A percentile compares a stretch with the other conserved stretches of the same genome.
phyloP scores from a whole-genome alignment of 1,139 yeast genomes.

The Sugiyamaella japonica region DNA sequence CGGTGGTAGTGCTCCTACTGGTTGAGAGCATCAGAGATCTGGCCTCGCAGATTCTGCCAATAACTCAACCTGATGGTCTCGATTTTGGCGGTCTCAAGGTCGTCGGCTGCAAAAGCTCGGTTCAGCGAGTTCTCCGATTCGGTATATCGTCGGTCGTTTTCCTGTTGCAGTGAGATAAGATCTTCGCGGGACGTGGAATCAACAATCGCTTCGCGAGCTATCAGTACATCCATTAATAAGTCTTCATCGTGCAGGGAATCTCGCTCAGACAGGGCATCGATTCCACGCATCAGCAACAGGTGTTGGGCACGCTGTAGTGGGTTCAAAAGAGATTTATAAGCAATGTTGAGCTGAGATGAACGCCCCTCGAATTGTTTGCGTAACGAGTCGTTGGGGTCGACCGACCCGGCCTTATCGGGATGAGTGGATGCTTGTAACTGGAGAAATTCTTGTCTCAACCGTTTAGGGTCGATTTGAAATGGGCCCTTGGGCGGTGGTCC shows the following conservation, averaged over 20 bases:
- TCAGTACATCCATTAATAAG: conserved; percentile 70
- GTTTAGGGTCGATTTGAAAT: conserved; percentile 56
- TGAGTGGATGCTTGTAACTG: conserved; percentile 70
- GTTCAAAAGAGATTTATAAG: conserved; percentile 65
- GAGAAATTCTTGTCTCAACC: conserved; percentile 72
- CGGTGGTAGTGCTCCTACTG: background rate
- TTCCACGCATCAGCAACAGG: conserved; percentile 46
- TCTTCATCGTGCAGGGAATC: conserved; percentile 52
- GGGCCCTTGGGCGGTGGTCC: conserved; percentile 67
- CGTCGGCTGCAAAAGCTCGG: conserved; percentile 41
- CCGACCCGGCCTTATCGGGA: conserved; percentile 62
- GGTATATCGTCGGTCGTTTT: conserved; percentile 56
- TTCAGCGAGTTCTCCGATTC: conserved; percentile 44
- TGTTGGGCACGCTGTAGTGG: conserved; percentile 74
- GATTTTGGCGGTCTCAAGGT: conserved; percentile 59
- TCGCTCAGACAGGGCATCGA: conserved; percentile 41
- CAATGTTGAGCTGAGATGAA: conserved; percentile 66
- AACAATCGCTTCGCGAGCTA: conserved; percentile 75
- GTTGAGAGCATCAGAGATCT: conserved; percentile 45
- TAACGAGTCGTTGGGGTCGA: conserved; percentile 26
- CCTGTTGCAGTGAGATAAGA: conserved; percentile 51
- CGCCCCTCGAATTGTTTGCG: conserved; percentile 34
- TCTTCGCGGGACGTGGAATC: conserved; percentile 61
- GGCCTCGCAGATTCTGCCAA: conserved; percentile 77
- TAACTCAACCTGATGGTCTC: conserved; percentile 75